Evolutionary conservation across 192 early-diverging fungal genomes (phyloP).

Genomic region (Coemansia sp.): DNA sequence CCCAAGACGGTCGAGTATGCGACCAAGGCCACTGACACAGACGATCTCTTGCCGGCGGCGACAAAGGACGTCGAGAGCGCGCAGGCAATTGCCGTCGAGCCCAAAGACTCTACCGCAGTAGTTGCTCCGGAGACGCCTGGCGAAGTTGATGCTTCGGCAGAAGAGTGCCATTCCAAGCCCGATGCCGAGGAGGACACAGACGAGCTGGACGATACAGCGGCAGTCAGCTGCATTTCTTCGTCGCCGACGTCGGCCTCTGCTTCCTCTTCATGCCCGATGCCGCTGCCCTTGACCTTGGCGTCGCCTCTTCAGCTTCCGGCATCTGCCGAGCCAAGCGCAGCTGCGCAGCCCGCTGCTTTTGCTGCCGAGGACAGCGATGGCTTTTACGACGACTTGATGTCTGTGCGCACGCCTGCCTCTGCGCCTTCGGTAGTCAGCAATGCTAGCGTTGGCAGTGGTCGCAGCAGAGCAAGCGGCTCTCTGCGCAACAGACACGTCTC

Average conservation of each 20-base stretch:
- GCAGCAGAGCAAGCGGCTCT: not conserved
- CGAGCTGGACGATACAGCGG: slow-evolving; percentile 3
- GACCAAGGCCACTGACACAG: not conserved
- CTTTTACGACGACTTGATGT: not conserved
- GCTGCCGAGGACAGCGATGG: no score
- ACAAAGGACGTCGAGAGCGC: no score
- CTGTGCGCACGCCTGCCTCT: no score
- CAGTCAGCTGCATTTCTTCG: slow-evolving; percentile 6
- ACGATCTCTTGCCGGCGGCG: no score
- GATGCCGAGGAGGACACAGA: not conserved
- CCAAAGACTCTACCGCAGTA: no score
- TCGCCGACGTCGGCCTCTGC: not conserved
- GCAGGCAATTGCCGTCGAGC: no score
- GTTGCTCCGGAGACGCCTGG: no score
- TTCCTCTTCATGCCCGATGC: not conserved
- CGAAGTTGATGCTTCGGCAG: not conserved
- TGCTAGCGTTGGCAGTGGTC: not conserved
- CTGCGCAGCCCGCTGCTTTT: no score
- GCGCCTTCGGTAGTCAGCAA: not conserved
- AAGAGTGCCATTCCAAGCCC: not conserved
- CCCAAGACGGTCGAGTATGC: not conserved
- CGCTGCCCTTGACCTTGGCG: not conserved
- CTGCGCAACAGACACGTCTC: slow-evolving; percentile 3
- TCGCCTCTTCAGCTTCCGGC: no score
- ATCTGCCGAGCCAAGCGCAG: no score